Evolutionary conservation across 345 rosid species (phyloP).

Genomic region (Salix brachista): DNA sequence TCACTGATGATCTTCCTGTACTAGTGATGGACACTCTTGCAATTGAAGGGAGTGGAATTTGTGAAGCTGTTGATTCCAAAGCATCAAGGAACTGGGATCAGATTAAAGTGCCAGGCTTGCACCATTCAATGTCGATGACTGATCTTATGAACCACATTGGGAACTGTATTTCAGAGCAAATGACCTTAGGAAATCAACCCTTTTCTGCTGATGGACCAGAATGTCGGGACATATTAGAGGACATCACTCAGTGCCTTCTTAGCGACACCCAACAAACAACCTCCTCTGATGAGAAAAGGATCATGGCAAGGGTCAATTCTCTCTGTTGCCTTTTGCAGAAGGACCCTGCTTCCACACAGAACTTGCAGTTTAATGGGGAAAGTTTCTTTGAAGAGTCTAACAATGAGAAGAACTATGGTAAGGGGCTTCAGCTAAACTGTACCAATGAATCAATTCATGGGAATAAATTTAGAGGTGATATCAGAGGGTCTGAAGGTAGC

Average conservation of each 20-base stretch:
- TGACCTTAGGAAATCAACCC: slow-evolving; percentile 45
- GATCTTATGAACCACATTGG: slow-evolving; percentile 79
- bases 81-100: slow-evolving; percentile 62
- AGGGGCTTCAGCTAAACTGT: slow-evolving; percentile 29
- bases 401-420: slow-evolving; percentile 28
- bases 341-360: slow-evolving; percentile 46
- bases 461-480: slow-evolving; percentile 21
- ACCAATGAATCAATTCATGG: slow-evolving; percentile 29
- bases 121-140: slow-evolving; percentile 79
- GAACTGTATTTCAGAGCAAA: slow-evolving; percentile 65
- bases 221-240: slow-evolving; percentile 56
- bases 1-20: slow-evolving; percentile 15
- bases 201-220: slow-evolving; percentile 38
- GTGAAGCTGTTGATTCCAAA: slow-evolving; percentile 60
- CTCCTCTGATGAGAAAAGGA: slow-evolving; percentile 81
- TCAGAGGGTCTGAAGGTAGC: slow-evolving; percentile 39
- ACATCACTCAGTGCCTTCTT: slow-evolving; percentile 77
- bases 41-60: slow-evolving; percentile 53
- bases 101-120: slow-evolving; percentile 82
- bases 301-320: slow-evolving; percentile 97
- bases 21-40: slow-evolving; percentile 57
- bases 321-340: slow-evolving; percentile 92
- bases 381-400: slow-evolving; percentile 24
- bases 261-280: slow-evolving; percentile 67
- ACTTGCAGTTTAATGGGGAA: slow-evolving; percentile 51